Percentiles rank a stretch among this genome's conserved stretches.
phyloP scores from a whole-genome alignment of 2,329 filamentous ascomycete species.

The Colletotrichum costaricense region DNA sequence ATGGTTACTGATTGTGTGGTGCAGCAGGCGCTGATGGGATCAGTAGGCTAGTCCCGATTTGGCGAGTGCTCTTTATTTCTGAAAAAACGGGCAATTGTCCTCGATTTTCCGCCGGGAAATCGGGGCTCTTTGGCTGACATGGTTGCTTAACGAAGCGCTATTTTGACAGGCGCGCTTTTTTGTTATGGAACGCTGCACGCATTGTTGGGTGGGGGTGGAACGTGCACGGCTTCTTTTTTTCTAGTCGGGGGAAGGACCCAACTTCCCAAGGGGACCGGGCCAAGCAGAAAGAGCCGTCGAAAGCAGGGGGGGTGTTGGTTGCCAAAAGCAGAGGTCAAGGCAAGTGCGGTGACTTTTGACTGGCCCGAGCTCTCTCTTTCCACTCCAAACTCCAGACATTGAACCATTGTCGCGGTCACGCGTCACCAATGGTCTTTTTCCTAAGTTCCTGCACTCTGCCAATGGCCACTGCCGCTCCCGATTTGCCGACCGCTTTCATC shows the following conservation, averaged over 20 bases:
- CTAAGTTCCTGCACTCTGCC: background rate
- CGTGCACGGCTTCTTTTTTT: constrained; percentile 21
- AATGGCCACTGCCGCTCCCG: background rate
- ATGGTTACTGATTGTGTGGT: constrained; percentile 37
- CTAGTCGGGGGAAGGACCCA: constrained; percentile 1
- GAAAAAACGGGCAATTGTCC: constrained; percentile 36
- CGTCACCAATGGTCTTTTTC: constrained; percentile 8
- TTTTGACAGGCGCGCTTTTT: constrained; percentile 25
- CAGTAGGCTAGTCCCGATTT: constrained; percentile 38
- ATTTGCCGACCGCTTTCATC: background rate
- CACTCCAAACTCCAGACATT: background rate
- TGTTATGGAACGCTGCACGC: background rate
- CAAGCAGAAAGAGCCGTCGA: background rate
- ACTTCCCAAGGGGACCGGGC: no score
- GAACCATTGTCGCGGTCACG: constrained; percentile 9
- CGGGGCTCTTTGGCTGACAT: constrained; percentile 31
- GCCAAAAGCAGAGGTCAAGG: constrained; percentile 6
- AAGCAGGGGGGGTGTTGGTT: constrained; percentile 7
- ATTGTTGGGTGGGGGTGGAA: constrained; percentile 4
- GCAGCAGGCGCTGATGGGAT: constrained; percentile 32
- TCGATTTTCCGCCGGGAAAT: constrained; percentile 30
- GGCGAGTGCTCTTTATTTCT: constrained; percentile 28
- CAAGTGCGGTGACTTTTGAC: constrained; percentile 8
- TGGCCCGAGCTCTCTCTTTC: constrained; percentile 18
- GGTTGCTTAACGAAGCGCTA: constrained; percentile 2